Evolutionary conservation across 176 grass and related monocot species (phyloP), one percentile per base, ranked within the genome.

Genomic region (Areca catechu): DNA sequence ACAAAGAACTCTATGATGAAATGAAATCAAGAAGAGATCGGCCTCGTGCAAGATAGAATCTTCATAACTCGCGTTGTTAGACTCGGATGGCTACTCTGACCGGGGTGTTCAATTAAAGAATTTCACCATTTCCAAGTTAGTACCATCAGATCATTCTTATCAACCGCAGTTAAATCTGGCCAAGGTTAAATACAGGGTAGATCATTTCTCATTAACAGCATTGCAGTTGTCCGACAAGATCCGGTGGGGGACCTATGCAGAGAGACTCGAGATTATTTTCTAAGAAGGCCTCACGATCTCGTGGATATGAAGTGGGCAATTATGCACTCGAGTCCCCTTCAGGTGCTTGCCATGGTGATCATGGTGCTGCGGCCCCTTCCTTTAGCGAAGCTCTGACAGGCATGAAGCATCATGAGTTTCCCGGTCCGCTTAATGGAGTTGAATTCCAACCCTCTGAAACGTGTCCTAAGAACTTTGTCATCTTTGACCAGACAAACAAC

Each of bases 381-480:
- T 60, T 69, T 49, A 28, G 34, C 55, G 54, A 14, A 20, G 65
- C 59, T 70, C 22, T 27, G 5, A 43, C 62, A 47, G 65, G 59
- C 58, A 54, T 27, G 65, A 56, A 18, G 22, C 71, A 74, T 67
- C 71, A 74, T 67, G 75, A 70, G 23, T 49, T 76, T 24, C 63
- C 50, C 57, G 70, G 49, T 15, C 70, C 75, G 3, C 20, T 78
- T 50, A 16, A n/a, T 28, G 43, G 14, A 51, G 59, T 86, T 24
- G 76, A 89, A 58, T 76, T 89, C 15, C 79, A 89, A 22, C 74
- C 76, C 22, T 80, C 70, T 58, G 73, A 75, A 67, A 82, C 82
- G 23, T 89, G 82, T 70, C 90, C 90, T 19, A 79, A 50, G 79
- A 89, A 83, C 72, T 72, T 86, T 24, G 74, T 89, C 76, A 76